Conservation (phyloP, 305 asterid genomes). For the Fraxinus floribunda region DNA sequence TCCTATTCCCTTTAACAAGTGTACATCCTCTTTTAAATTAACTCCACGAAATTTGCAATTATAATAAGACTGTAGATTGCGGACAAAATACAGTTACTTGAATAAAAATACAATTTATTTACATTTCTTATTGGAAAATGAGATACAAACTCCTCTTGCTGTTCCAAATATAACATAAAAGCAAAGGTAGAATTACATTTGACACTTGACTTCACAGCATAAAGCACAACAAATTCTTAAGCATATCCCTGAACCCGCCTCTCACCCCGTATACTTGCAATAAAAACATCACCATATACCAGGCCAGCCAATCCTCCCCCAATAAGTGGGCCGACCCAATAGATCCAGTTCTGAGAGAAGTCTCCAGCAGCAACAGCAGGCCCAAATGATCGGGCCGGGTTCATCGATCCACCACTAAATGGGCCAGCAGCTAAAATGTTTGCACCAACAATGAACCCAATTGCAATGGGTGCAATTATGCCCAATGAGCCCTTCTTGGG, state of each 20-base stretch:
- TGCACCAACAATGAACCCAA: constrained; percentile 71
- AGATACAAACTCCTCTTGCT: not conserved
- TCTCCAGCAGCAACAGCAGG: constrained; percentile 58
- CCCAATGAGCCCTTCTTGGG: constrained; percentile 72
- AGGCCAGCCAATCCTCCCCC: constrained; percentile 78
- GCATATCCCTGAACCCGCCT: no score
- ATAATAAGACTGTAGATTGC: no score
- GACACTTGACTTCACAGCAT: not conserved
- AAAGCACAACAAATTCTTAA: constrained; percentile 11
- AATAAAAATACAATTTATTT: not conserved
- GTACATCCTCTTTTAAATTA: not conserved
- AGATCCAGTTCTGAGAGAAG: constrained; percentile 52
- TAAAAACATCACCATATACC: constrained; percentile 53
- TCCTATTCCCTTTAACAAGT: not conserved
- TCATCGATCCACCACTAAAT: constrained; percentile 77
- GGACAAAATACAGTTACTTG: no score
- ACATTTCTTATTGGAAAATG: not conserved
- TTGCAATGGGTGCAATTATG: constrained; percentile 64
- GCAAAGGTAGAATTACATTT: not conserved
- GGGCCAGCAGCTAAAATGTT: constrained; percentile 49
- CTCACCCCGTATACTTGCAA: no score
- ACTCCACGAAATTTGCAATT: not conserved
- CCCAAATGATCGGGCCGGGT: constrained; percentile 76
- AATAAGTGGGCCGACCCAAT: constrained; percentile 74
- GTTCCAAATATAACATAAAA: not conserved